These are phyloP conservation scores for Bauhinia variegata DNA, from an alignment of 306 rosid species.

Conservation along the genomic window DNA sequence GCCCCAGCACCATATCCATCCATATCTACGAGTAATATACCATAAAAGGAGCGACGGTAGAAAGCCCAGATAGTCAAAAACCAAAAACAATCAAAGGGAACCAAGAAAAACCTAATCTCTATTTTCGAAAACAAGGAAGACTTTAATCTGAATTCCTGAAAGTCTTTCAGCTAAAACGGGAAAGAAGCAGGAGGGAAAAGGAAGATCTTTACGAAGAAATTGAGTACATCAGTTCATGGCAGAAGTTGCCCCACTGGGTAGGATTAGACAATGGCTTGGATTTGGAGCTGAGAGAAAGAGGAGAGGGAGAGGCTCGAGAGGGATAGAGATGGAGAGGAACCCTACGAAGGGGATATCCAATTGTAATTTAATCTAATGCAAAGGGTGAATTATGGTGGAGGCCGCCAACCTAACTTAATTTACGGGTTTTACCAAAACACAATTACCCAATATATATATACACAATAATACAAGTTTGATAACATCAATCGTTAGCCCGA, in stretches of 20 bases:
- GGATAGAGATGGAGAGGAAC: constrained; percentile 31
- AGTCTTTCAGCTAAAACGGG: constrained; percentile 31
- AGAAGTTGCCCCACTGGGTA: neutral
- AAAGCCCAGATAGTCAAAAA: neutral
- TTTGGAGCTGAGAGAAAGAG: constrained; percentile 17
- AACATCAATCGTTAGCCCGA: too few relatives aligned
- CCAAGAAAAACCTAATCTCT: neutral
- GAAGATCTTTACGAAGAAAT: constrained; percentile 33
- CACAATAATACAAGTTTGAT: too few relatives aligned
- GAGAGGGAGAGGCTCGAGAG: too few relatives aligned
- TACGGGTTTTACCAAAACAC: too few relatives aligned
- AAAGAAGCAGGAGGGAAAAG: neutral
- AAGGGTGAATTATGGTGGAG: too few relatives aligned
- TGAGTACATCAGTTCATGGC: constrained; percentile 9
- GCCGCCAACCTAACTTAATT: too few relatives aligned
- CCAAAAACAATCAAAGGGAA: too few relatives aligned
- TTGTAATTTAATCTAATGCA: too few relatives aligned
- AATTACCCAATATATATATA: too few relatives aligned
- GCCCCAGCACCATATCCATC: constrained; percentile 53
- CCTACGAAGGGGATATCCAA: constrained; percentile 49
- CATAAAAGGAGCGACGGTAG: neutral
- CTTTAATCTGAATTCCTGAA: constrained; percentile 25
- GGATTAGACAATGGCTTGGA: constrained; percentile 24
- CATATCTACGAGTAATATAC: constrained; percentile 35
- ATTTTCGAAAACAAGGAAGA: constrained; percentile 5